phyloP scores from a whole-genome alignment of 495 filamentous ascomycete genomes.

The Penicillium psychrofluorescens region DNA sequence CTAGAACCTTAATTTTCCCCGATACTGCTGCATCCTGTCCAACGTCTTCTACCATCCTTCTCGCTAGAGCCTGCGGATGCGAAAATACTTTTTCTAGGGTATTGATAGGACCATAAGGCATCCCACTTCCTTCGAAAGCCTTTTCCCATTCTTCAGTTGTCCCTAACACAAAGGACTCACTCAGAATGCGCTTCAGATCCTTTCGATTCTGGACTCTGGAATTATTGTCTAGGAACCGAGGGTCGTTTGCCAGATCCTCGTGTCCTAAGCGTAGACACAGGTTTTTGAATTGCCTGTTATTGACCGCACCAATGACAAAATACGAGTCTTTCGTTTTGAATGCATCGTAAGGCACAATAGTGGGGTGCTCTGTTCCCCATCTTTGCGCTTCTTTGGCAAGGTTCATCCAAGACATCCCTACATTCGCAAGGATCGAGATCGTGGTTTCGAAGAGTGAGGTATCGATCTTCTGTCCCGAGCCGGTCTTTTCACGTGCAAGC shows the following conservation, averaged over 20 bases:
- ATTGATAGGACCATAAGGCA: slow-evolving; percentile 87
- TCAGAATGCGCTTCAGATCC: slow-evolving; percentile 55
- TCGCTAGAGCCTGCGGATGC: slow-evolving; percentile 17
- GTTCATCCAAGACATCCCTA: slow-evolving; percentile 48
- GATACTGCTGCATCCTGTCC: slow-evolving; percentile 3
- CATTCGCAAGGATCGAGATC: slow-evolving; percentile 59
- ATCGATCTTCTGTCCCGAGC: slow-evolving; percentile 37
- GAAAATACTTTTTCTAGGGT: slow-evolving; percentile 15
- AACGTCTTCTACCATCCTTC: slow-evolving; percentile 18
- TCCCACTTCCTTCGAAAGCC: slow-evolving; percentile 68
- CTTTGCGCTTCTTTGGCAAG: slow-evolving; percentile 33
- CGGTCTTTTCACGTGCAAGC: slow-evolving; percentile 35
- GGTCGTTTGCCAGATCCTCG: slow-evolving; percentile 21
- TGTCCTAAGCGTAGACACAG: slow-evolving; percentile 36
- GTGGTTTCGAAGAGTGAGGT: slow-evolving; percentile 50
- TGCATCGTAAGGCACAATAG: slow-evolving; percentile 46
- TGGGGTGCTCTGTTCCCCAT: slow-evolving; percentile 35
- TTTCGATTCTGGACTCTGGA: slow-evolving; percentile 25
- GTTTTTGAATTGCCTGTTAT: slow-evolving; percentile 43
- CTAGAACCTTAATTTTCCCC: slow-evolving; percentile 14
- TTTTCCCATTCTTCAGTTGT: slow-evolving; percentile 75
- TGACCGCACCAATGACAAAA: slow-evolving; percentile 45
- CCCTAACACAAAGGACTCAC: slow-evolving; percentile 53
- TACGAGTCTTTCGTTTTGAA: slow-evolving; percentile 39
- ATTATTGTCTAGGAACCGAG: slow-evolving; percentile 29